Conservation (phyloP, 176 grass and related monocot genomes). For the Triticum timopheevii region DNA sequence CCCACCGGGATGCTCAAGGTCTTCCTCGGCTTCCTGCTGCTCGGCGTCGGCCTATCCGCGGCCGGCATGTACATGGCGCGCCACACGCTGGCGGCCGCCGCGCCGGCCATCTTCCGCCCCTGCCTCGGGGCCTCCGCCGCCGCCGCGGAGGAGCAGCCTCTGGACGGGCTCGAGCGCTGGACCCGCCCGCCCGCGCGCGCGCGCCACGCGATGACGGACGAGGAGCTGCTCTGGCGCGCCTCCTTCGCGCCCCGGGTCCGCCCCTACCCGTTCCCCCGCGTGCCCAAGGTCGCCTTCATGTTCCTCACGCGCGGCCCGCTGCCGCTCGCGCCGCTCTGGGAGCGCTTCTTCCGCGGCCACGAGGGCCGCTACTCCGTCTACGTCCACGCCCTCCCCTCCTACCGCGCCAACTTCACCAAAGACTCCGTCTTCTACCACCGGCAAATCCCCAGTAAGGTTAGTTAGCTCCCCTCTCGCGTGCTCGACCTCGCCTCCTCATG, state of each 20-base stretch:
- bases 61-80: constrained; percentile 73
- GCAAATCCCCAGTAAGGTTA: constrained; percentile 89
- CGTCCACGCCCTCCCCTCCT: constrained; percentile 74
- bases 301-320: constrained; percentile 89
- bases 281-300: constrained; percentile 90
- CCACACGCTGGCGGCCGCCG: constrained; percentile 53
- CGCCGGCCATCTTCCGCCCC: constrained; percentile 59
- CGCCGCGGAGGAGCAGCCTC: constrained; percentile 5
- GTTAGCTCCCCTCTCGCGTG: neutral
- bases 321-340: constrained; percentile 82
- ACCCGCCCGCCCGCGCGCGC: constrained; percentile 45
- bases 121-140: constrained; percentile 36
- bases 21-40: constrained; percentile 63
- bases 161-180: constrained; percentile 57
- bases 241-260: constrained; percentile 63
- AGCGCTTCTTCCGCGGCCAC: constrained; percentile 75
- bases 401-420: constrained; percentile 65
- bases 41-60: constrained; percentile 72
- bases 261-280: constrained; percentile 68
- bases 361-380: constrained; percentile 82
- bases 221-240: constrained; percentile 92
- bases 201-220: constrained; percentile 71
- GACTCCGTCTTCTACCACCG: constrained; percentile 73
- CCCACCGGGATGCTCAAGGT: constrained; percentile 63
- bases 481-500: neutral